Conservation (phyloP, 352 stramenopile genomes). For the Phytophthora pisi region DNA sequence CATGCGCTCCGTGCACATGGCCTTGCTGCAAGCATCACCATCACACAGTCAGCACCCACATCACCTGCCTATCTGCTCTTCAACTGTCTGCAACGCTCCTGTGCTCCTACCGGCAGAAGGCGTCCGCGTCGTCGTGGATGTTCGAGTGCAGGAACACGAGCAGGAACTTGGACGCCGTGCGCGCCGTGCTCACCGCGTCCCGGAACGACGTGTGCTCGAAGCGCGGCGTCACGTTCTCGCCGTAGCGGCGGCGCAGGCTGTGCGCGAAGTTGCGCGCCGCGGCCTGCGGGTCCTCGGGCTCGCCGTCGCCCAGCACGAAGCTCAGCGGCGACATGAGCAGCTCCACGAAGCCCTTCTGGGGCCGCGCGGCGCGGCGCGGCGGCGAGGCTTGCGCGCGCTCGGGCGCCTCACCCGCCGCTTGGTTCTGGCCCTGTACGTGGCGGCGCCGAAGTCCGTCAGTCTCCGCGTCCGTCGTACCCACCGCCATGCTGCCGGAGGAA, state of each 20-base stretch:
- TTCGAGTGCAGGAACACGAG: slow-evolving; percentile 86
- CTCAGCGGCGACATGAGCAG: slow-evolving; percentile 78
- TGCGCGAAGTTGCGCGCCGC: slow-evolving; percentile 63
- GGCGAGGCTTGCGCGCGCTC: slow-evolving; percentile 4
- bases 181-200: slow-evolving; percentile 78
- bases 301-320: slow-evolving; percentile 73
- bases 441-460: slow-evolving; percentile 40
- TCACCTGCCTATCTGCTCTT: too few relatives aligned
- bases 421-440: slow-evolving; percentile 29
- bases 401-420: slow-evolving; percentile 1
- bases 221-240: slow-evolving; percentile 53
- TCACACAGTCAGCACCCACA: too few relatives aligned
- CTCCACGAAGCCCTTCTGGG: slow-evolving; percentile 74
- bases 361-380: slow-evolving; percentile 8
- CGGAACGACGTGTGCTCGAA: slow-evolving; percentile 87
- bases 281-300: slow-evolving; percentile 69
- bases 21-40: slow-evolving; percentile 33
- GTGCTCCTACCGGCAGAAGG: slow-evolving; percentile 64
- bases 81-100: too few relatives aligned
- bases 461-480: slow-evolving; percentile 22
- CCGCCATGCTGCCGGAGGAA: slow-evolving; percentile 20
- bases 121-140: slow-evolving; percentile 79
- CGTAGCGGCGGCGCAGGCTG: slow-evolving; percentile 61
- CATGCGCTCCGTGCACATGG: slow-evolving; percentile 77
- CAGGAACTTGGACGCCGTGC: slow-evolving; percentile 84